These are phyloP conservation scores for Dillenia suffruticosa DNA, from an alignment of 164 flowering plant genomes.

Conservation along the genomic window DNA sequence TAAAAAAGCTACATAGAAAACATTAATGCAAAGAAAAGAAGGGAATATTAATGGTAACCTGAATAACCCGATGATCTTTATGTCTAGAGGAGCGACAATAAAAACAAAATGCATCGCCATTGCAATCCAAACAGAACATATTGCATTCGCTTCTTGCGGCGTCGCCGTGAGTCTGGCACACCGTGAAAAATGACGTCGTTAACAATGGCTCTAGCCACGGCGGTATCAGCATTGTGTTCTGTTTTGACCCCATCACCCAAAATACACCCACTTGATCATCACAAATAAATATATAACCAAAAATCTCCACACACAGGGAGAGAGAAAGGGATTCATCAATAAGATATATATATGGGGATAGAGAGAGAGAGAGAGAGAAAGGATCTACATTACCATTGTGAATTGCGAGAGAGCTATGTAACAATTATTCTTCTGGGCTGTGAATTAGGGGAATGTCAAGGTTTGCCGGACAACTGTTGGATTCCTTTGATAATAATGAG, in stretches of 20 bases:
- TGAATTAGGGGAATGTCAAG: background rate
- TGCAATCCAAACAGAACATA: constrained; percentile 84
- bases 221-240: constrained; percentile 58
- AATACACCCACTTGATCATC: background rate
- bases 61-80: constrained; percentile 80
- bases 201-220: constrained; percentile 81
- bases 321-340: background rate
- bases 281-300: background rate
- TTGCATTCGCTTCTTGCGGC: constrained; percentile 82
- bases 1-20: background rate
- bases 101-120: constrained; percentile 66
- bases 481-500: constrained; percentile 2
- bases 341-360: background rate
- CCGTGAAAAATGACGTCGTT: constrained; percentile 54
- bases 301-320: too few species aligned
- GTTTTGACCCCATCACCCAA: background rate
- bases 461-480: constrained; percentile 2
- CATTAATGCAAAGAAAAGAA: background rate
- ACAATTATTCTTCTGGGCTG: too few species aligned
- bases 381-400: constrained; percentile 5
- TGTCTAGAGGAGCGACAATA: constrained; percentile 77
- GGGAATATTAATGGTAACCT: constrained; percentile 30
- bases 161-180: constrained; percentile 67
- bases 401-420: background rate
- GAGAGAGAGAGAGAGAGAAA: background rate